Percentiles rank a stretch among this genome's conserved stretches.
These are phyloP conservation scores for Benincasa hispida DNA, from an alignment of 306 rosid genomes.

Conservation along the genomic window DNA sequence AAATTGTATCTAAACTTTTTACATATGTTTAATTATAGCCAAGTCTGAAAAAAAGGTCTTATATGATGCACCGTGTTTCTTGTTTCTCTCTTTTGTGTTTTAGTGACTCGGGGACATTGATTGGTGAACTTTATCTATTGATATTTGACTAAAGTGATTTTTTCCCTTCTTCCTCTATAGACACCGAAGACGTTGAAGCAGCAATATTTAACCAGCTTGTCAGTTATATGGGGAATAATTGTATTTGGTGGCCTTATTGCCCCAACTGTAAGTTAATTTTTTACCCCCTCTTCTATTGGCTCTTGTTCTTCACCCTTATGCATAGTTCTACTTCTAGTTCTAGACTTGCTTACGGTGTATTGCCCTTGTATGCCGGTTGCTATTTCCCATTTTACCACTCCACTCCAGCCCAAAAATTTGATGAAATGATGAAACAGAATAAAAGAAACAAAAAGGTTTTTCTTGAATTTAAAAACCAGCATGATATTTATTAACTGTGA, in stretches of 20 bases:
- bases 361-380: background rate
- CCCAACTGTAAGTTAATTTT: constrained; percentile 57
- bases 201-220: constrained; percentile 57
- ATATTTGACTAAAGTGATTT: constrained; percentile 1
- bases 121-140: background rate
- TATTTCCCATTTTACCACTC: background rate
- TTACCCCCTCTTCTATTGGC: background rate
- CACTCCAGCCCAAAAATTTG: background rate
- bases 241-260: constrained; percentile 86
- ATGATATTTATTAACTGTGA: background rate
- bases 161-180: constrained; percentile 16
- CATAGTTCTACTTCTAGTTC: too few relatives aligned
- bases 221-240: constrained; percentile 60
- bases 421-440: background rate
- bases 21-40: background rate
- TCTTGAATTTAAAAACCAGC: background rate
- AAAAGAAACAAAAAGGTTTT: background rate
- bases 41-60: background rate
- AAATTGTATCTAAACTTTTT: background rate
- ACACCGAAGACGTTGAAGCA: constrained; percentile 78
- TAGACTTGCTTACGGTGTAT: background rate
- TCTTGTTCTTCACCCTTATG: background rate
- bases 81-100: constrained; percentile 1
- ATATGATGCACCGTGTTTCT: background rate
- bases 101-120: background rate